A percentile compares a stretch with the other conserved stretches of the same genome.
Conservation (phyloP, 2,329 filamentous ascomycete species). For the Aureobasidium leucospermi region DNA sequence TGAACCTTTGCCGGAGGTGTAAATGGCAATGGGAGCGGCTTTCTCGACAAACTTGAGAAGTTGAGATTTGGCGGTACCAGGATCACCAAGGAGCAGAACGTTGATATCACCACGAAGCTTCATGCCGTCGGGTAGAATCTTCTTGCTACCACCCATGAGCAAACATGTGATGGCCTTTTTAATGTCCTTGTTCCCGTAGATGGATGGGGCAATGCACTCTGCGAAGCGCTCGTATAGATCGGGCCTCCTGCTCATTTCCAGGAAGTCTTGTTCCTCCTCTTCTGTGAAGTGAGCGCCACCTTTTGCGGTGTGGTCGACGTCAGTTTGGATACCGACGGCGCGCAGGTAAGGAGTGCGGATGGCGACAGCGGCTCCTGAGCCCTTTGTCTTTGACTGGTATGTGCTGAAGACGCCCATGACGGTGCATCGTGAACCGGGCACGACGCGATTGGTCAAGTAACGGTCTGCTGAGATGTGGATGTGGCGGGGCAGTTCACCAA, state of each 20-base stretch:
- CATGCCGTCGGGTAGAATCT: constrained; percentile 96
- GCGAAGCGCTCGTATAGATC: constrained; percentile 91
- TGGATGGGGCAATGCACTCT: constrained; percentile 90
- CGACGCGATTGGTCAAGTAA: constrained; percentile 89
- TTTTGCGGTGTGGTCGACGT: constrained; percentile 82
- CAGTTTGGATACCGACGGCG: constrained; percentile 84
- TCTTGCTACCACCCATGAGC: constrained; percentile 90
- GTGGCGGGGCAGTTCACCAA: constrained; percentile 89
- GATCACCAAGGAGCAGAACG: constrained; percentile 90
- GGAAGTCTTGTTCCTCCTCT: constrained; percentile 94
- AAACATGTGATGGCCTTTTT: constrained; percentile 96
- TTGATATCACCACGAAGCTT: constrained; percentile 97
- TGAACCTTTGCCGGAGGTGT: constrained; percentile 96
- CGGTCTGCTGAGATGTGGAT: constrained; percentile 95
- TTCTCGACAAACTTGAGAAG: constrained; percentile 96
- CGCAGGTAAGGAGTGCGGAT: constrained; percentile 93
- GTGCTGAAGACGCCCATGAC: constrained; percentile 98
- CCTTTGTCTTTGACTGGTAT: constrained; percentile 81
- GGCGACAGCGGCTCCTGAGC: constrained; percentile 73
- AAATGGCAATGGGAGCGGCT: constrained; percentile 92
- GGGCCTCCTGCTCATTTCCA: constrained; percentile 80
- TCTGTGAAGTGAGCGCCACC: constrained; percentile 75
- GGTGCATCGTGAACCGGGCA: constrained; percentile 89
- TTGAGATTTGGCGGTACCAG: constrained; percentile 96
- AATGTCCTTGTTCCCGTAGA: constrained; percentile 92